Evolutionary conservation across 352 stramenopile genomes (phyloP), one percentile per base, ranked within the genome.

Genomic region (Phytopythium chamaehyphon): DNA sequence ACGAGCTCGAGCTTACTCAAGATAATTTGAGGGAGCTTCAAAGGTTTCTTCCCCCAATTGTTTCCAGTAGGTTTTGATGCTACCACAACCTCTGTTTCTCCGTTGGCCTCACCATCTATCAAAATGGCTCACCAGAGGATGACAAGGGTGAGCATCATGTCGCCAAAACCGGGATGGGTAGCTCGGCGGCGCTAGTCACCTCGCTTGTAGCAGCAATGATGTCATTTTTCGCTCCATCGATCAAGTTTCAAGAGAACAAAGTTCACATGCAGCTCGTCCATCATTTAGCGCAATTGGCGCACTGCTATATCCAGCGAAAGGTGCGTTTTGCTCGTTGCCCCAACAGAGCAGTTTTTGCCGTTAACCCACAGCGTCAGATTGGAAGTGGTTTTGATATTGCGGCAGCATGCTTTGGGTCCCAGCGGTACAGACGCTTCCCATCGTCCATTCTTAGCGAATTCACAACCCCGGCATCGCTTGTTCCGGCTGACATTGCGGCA

Each of bases 361-460:
- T 46, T 23, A 16, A 23, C 7, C 21, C 21, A 16, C 11, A 14
- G 15, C 9, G 45, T 43, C 48, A 93, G 81, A 88, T 99, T n/a
- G 96, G 96, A 35, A 98, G 89, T 54, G 96, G 96, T 5, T 99
- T 99, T 71, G 96, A 99, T 69, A 92, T 99, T 6, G 96, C 88
- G 10, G 79, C 92, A 0, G 96, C 96, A 12, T 92, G 89, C 39
- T 97, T 96, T 61, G 96, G 96, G 11, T 98, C 88, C 12, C 93
- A 98, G 57, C 69, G 86, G n/a, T 98, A 98, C 75, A 88, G 77
- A 21, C 76, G 93, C 35, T 98, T 98, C 56, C 80, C 73, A 2
- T 63, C 71, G 0, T 69, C 74, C 26, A 55, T 78, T 31, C 66
- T 96, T 18, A 63, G 78, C 14, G 28, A 47, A 21, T 90, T 92